phyloP scores from a whole-genome alignment of 768 basidiomycete genomes.

The Tulasnella sp. region DNA sequence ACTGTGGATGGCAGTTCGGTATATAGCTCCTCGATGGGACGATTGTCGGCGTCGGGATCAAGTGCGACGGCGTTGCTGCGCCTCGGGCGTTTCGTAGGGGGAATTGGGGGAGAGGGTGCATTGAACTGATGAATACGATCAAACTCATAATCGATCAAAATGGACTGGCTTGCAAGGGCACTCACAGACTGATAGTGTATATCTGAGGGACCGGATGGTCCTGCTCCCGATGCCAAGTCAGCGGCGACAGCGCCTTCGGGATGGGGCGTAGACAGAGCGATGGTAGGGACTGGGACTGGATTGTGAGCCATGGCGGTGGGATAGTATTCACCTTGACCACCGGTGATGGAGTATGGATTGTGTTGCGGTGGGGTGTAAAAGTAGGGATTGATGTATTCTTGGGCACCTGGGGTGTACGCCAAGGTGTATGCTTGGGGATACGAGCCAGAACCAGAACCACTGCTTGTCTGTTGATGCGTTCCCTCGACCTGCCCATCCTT shows the following conservation, averaged over 20 bases:
- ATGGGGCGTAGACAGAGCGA: background rate
- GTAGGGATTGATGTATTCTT: slow-evolving; percentile 5
- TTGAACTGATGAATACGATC: background rate
- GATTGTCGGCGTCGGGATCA: background rate
- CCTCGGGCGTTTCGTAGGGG: slow-evolving; percentile 1
- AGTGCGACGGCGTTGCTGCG: slow-evolving; percentile 4
- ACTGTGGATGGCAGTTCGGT: slow-evolving; percentile 8
- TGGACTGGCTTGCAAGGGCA: no score
- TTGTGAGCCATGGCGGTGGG: background rate
- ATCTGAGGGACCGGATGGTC: no score
- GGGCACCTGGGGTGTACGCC: slow-evolving; percentile 2
- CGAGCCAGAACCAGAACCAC: background rate
- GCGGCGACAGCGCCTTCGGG: background rate
- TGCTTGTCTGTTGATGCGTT: background rate
- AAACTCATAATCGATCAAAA: background rate
- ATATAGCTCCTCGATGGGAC: slow-evolving; percentile 8
- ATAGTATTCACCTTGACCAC: slow-evolving; percentile 9
- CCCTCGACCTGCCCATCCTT: background rate
- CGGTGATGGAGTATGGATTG: slow-evolving; percentile 10
- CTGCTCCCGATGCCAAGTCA: no score
- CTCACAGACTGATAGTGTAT: no score
- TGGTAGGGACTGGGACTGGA: no score
- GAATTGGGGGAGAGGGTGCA: background rate
- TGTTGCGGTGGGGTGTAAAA: slow-evolving; percentile 13
- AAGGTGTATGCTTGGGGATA: background rate